Evolutionary conservation across 2,329 filamentous ascomycete genomes (phyloP), one percentile per base, ranked within the genome.

Genomic region (Dendryphion nanum): DNA sequence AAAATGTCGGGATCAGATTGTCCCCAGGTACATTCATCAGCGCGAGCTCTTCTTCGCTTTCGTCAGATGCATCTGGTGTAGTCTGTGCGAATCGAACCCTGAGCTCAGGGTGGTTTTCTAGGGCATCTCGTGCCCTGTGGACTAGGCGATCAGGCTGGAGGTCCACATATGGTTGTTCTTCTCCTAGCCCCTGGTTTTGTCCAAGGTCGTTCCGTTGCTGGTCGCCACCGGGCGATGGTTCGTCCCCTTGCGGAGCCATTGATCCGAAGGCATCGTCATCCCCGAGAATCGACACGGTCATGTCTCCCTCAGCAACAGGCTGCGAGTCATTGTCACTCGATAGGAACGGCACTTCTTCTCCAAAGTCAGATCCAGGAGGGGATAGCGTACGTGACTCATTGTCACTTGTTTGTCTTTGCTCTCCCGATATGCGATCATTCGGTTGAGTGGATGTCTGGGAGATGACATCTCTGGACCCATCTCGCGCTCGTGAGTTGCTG

Each of bases 311-410:
- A 40, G 37, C 31, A 40, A 35, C 32, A 21, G 37, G 31, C 37
- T 40, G 37, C 37, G 37, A 40, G 37, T 40, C 15, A 40, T 40
- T 21, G 37, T 40, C 17, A 40, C 37, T 40, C 37, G 31, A 29
- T 40, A 4, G 37, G 20, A 23, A 36, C 18, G 17, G 26, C 19
- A 20, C 21, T 39, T 18, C 6, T 19, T 38, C 30, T 30, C 30
- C 36, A n/a, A 14, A 8, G 23, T 39, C 33, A 33, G 20, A 35
- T 18, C 19, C 23, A 26, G 23, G 23, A 26, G 23, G 23, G 23
- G 23, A 26, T 26, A 26, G 23, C 23, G 23, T 26, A 26, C 23
- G 23, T 26, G 23, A 26, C 23, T 26, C 23, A 26, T 26, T 26
- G 23, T 26, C 23, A 26, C 23, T 26, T 26, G 23, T 26, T 26